Evolutionary conservation across 2,329 filamentous ascomycete species (phyloP).

Genomic region (Penicillium hesseltinei): DNA sequence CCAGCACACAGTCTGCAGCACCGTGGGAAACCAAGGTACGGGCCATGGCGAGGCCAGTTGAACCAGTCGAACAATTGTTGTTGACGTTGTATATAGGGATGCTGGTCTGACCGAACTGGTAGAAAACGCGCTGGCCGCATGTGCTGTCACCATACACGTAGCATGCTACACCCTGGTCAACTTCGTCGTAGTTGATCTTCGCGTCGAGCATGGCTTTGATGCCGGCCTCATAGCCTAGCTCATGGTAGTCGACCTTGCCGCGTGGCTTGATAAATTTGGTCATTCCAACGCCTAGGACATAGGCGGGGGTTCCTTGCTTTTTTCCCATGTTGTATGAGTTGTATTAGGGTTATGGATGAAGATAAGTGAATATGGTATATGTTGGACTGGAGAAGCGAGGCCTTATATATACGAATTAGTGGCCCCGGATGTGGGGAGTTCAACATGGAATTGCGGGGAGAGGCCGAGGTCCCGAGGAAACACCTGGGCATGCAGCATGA

Average conservation of each 20-base stretch:
- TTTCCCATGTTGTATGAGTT: constrained; percentile 49
- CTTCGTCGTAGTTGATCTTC: constrained; percentile 93
- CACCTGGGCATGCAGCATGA: neutral
- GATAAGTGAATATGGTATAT: neutral
- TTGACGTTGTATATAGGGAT: constrained; percentile 98
- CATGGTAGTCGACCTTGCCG: constrained; percentile 90
- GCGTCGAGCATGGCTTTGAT: constrained; percentile 74
- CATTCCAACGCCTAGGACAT: constrained; percentile 97
- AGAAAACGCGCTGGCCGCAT: constrained; percentile 94
- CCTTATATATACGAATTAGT: constrained; percentile 2
- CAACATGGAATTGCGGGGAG: constrained; percentile 28
- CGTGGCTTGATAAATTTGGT: constrained; percentile 98
- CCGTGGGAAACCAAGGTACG: constrained; percentile 76
- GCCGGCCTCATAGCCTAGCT: constrained; percentile 89
- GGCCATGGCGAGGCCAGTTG: constrained; percentile 81
- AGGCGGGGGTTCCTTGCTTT: constrained; percentile 58
- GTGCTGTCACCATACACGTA: constrained; percentile 97
- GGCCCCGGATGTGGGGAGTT: constrained; percentile 10
- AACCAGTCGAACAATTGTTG: constrained; percentile 98
- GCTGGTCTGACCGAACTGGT: constrained; percentile 95
- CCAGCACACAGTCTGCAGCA: constrained; percentile 81
- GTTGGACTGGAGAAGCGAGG: neutral
- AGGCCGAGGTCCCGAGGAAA: constrained; percentile 38
- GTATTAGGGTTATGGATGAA: constrained; percentile 17
- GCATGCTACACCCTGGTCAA: constrained; percentile 93